A percentile compares a stretch with the other conserved stretches of the same genome.
phyloP scores from a whole-genome alignment of 2,329 filamentous ascomycete species.

The Tolypocladium cylindrosporum region DNA sequence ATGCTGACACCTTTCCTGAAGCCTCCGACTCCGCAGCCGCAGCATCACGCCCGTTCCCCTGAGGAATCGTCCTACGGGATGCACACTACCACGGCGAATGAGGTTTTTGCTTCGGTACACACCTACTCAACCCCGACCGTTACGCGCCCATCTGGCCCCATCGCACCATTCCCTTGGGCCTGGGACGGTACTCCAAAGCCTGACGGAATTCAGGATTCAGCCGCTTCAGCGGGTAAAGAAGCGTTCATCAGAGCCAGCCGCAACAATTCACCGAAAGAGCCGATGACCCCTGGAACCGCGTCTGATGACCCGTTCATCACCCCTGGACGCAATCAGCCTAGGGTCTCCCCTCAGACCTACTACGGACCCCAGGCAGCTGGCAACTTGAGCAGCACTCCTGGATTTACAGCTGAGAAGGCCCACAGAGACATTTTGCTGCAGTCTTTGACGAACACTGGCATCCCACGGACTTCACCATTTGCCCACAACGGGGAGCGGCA shows the following conservation, averaged over 20 bases:
- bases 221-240: conserved; percentile 10
- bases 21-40: conserved; percentile 31
- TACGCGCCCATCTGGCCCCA: conserved; percentile 19
- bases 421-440: conserved; percentile 26
- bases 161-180: conserved; percentile 37
- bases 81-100: conserved; percentile 40
- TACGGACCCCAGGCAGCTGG: conserved; percentile 1
- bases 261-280: conserved; percentile 10
- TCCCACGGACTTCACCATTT: conserved; percentile 19
- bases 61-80: conserved; percentile 44
- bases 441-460: conserved; percentile 17
- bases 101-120: conserved; percentile 33
- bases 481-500: conserved; percentile 18
- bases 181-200: conserved; percentile 33
- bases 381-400: conserved; percentile 1
- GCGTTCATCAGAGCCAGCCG: conserved; percentile 18
- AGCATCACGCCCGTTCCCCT: conserved; percentile 18
- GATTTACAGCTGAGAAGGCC: conserved; percentile 13
- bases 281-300: conserved; percentile 3
- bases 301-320: conserved; percentile 23
- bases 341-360: neutral
- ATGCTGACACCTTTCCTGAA: conserved; percentile 40
- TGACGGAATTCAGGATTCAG: conserved; percentile 10
- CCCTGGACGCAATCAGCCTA: conserved; percentile 10
- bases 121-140: conserved; percentile 19